phyloP scores from a whole-genome alignment of 2,329 filamentous ascomycete genomes.

The Eutypa lata region DNA sequence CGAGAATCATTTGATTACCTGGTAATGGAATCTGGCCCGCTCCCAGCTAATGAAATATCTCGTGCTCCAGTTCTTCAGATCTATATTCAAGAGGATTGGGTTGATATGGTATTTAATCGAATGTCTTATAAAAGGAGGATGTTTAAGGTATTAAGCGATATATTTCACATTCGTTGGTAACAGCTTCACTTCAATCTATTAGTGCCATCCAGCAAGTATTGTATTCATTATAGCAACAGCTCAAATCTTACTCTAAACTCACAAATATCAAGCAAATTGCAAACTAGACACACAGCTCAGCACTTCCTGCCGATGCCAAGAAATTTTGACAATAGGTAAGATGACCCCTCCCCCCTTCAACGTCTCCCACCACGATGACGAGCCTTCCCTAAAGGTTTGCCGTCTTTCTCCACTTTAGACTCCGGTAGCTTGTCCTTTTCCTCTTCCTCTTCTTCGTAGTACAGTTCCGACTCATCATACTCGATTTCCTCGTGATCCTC shows the following conservation, averaged over 20 bases:
- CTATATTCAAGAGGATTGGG: too few relatives aligned
- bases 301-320: neutral
- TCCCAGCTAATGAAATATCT: too few relatives aligned
- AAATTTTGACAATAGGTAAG: too few relatives aligned
- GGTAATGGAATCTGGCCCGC: too few relatives aligned
- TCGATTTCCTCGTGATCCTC: conserved; percentile 15
- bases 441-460: conserved; percentile 5
- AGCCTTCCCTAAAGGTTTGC: neutral
- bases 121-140: too few relatives aligned
- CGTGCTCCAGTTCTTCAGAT: too few relatives aligned
- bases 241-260: neutral
- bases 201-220: neutral
- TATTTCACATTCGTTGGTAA: too few relatives aligned
- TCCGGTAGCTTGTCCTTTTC: neutral
- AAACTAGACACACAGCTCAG: neutral
- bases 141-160: too few relatives aligned
- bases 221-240: neutral
- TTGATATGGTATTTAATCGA: too few relatives aligned
- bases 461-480: conserved; percentile 20
- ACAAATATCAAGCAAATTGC: neutral
- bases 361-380: neutral
- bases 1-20: too few relatives aligned
- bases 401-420: conserved; percentile 1
- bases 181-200: too few relatives aligned
- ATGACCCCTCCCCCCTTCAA: neutral